Evolutionary conservation across 2,329 filamentous ascomycete genomes (phyloP), one percentile per base, ranked within the genome.

Genomic region (Monosporascus ibericus): DNA sequence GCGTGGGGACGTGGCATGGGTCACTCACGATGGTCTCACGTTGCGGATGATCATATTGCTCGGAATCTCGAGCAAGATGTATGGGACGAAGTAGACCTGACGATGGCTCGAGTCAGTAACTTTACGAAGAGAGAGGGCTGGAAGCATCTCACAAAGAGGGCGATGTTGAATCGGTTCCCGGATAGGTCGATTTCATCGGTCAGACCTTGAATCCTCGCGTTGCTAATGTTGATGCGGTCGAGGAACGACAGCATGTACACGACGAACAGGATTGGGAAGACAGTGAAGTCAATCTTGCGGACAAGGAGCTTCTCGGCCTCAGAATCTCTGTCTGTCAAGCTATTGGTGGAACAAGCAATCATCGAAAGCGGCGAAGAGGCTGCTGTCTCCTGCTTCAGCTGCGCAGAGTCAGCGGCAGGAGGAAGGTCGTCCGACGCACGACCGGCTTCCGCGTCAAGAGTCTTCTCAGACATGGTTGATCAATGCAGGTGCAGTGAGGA

Each of bases 161-260:
- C 70, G 51, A 75, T 63, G 55, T 77, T 77, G 61, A 72, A 78
- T 24, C 70, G 66, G 49, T 70, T 70, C 5, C 70, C 72, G 1
- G 63, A 59, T 22, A 78, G 65, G 8, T 70, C 60, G 1, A 78
- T 65, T 15, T 77, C 74, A 25, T 65, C 59, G 0, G 66, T 61
- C 55, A 79, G 64, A 39, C 75, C 70, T 56, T 74, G 66, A 51
- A 77, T 74, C 48, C 68, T 64, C 8, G 74, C 74, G 63, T 79
- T 77, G 63, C 72, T 71, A 51, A 77, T 75, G 56, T 76, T 75
- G 68, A 69, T 72, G 36, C 73, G 69, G 47, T 75, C 73, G 20
- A 75, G 60, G 52, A 73, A 74, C 7, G 71, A 71, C 63, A 75
- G 65, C 53, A 70, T 64, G 57, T 72, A 73, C 47, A 75, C 64